Conservation (phyloP, 495 filamentous ascomycete genomes). For the Aspergillus haitiensis region DNA sequence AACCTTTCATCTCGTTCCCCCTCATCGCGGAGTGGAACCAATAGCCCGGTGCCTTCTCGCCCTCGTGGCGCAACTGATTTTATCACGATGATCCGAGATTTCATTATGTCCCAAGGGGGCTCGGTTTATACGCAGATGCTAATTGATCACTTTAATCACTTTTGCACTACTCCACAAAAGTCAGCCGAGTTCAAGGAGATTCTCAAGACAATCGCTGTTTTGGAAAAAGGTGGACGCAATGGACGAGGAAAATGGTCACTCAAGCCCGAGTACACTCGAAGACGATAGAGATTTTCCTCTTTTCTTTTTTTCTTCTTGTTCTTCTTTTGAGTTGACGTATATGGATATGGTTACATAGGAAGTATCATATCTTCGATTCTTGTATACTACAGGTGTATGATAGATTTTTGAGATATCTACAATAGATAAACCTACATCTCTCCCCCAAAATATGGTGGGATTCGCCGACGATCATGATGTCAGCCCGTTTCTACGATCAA, state of each 20-base stretch:
- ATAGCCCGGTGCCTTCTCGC: conserved; percentile 25
- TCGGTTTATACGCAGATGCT: conserved; percentile 70
- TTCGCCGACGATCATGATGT: background rate
- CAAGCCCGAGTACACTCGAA: conserved; percentile 56
- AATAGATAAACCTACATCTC: background rate
- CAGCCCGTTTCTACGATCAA: background rate
- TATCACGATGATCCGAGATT: conserved; percentile 70
- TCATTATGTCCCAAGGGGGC: conserved; percentile 68
- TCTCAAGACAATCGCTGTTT: conserved; percentile 56
- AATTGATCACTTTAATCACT: conserved; percentile 77
- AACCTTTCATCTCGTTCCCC: conserved; percentile 50
- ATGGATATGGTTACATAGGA: too few species aligned
- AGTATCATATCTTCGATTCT: background rate
- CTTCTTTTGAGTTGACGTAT: too few species aligned
- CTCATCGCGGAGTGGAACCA: conserved; percentile 35
- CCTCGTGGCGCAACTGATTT: conserved; percentile 55
- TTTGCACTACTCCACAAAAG: conserved; percentile 53
- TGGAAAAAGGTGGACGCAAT: conserved; percentile 54
- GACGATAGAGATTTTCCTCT: conserved; percentile 1
- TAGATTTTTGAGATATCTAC: background rate
- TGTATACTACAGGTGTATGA: background rate
- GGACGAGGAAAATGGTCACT: conserved; percentile 62
- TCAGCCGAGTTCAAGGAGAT: conserved; percentile 64
- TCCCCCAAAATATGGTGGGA: background rate
- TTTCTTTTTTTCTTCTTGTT: too few species aligned